phyloP scores from a whole-genome alignment of 176 grass and related monocot species.

The Oryza officinalis region DNA sequence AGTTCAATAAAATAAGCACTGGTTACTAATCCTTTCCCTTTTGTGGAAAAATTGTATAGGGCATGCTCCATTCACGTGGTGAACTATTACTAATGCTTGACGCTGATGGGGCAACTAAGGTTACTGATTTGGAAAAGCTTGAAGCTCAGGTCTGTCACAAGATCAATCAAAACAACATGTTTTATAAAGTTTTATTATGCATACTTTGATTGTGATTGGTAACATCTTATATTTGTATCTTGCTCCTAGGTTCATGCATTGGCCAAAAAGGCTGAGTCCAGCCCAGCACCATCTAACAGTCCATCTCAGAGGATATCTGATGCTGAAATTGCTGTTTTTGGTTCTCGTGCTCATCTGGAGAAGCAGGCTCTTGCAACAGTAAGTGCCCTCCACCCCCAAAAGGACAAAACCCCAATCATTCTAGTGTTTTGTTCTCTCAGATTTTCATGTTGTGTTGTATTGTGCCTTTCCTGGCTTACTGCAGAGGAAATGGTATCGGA shows the following conservation, averaged over 20 bases:
- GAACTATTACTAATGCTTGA: conserved; percentile 97
- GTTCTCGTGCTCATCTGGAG: conserved; percentile 93
- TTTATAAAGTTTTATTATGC: background rate
- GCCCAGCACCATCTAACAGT: conserved; percentile 23
- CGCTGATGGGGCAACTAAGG: conserved; percentile 91
- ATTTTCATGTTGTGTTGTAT: background rate
- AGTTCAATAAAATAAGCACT: conserved; percentile 13
- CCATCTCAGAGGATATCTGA: conserved; percentile 56
- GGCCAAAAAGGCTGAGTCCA: conserved; percentile 48
- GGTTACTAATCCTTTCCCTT: conserved; percentile 43
- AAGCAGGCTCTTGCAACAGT: conserved; percentile 97
- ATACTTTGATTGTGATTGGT: background rate
- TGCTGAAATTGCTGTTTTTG: conserved; percentile 83
- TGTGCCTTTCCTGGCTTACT: conserved; percentile 30
- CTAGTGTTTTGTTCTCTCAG: background rate
- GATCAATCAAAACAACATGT: conserved; percentile 6
- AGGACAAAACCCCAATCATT: background rate
- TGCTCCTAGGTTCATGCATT: conserved; percentile 55
- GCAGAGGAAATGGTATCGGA: conserved; percentile 96
- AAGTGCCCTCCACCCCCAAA: conserved; percentile 16
- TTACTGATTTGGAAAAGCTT: conserved; percentile 94
- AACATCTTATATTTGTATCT: background rate
- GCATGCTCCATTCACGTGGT: conserved; percentile 96
- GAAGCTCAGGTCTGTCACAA: conserved; percentile 69
- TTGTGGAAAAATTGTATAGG: conserved; percentile 71